Evolutionary conservation across 768 basidiomycete species (phyloP).

Genomic region (Tubosaeta sp.): DNA sequence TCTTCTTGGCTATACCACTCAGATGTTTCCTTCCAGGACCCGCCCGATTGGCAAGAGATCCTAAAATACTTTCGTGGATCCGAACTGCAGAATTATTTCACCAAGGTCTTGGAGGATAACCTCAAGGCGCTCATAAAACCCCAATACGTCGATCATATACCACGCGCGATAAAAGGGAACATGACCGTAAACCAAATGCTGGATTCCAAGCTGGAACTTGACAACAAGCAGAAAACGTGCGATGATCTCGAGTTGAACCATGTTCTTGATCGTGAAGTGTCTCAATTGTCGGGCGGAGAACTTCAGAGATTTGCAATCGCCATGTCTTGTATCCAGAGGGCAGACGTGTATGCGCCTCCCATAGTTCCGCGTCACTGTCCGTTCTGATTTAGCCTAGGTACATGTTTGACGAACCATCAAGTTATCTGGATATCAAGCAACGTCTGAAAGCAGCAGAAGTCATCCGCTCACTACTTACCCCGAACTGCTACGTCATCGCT

Average conservation of each 20-base stretch:
- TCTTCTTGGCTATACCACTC: not conserved
- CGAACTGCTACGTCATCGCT: conserved; percentile 89
- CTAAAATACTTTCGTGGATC: conserved; percentile 98
- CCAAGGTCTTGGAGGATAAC: conserved; percentile 97
- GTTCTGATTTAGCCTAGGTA: conserved; percentile 49
- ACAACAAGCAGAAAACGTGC: conserved; percentile 85
- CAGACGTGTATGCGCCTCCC: conserved; percentile 76
- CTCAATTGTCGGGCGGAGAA: conserved; percentile 92
- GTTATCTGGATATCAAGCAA: conserved; percentile 96
- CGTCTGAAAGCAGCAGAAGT: conserved; percentile 93
- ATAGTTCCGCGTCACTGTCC: not conserved
- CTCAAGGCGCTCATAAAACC: conserved; percentile 98
- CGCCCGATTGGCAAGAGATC: conserved; percentile 99
- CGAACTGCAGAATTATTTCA: conserved; percentile 99
- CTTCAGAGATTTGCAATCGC: conserved; percentile 98
- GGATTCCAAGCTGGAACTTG: conserved; percentile 80
- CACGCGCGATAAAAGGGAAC: conserved; percentile 87
- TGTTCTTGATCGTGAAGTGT: conserved; percentile 80
- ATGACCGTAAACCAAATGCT: conserved; percentile 91
- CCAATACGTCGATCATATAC: conserved; percentile 99
- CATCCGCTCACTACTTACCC: conserved; percentile 79
- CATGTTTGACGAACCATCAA: conserved; percentile 99
- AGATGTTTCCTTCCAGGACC: conserved; percentile 53
- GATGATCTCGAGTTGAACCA: conserved; percentile 84
- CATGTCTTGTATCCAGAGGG: conserved; percentile 91